Percentiles rank a stretch among this genome's conserved stretches.
phyloP scores from a whole-genome alignment of 192 early-diverging fungal species.

The Polychytrium aggregatum region DNA sequence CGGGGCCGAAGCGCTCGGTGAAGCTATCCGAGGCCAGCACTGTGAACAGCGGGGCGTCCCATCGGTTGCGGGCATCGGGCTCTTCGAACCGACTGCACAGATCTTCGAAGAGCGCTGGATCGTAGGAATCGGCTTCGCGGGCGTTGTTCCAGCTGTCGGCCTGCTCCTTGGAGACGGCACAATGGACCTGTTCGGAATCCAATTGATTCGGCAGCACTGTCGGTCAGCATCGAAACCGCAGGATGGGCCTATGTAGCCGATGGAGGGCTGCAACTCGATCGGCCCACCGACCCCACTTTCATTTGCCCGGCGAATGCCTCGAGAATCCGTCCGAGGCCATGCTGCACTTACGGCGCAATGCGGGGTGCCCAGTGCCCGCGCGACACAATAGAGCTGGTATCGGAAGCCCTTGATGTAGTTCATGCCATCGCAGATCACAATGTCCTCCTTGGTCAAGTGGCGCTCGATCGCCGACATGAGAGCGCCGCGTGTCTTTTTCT shows the following conservation, averaged over 20 bases:
- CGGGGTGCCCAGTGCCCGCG: conserved; percentile 73
- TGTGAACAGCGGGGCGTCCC: conserved; percentile 96
- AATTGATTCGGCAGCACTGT: too few relatives aligned
- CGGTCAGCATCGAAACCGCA: too few relatives aligned
- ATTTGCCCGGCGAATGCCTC: neutral
- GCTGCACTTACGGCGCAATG: conserved; percentile 57
- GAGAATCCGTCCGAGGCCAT: neutral
- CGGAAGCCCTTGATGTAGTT: conserved; percentile 99
- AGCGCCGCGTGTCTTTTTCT: conserved; percentile 79
- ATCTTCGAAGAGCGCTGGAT: conserved; percentile 51
- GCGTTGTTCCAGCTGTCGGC: conserved; percentile 45
- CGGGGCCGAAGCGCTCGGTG: too few relatives aligned
- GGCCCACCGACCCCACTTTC: neutral
- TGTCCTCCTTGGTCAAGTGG: conserved; percentile 62
- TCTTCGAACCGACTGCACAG: conserved; percentile 88
- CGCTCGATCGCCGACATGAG: conserved; percentile 87
- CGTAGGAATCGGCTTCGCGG: conserved; percentile 5
- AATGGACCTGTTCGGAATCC: conserved; percentile 51
- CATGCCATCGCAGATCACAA: conserved; percentile 86
- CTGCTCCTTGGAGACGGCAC: conserved; percentile 40
- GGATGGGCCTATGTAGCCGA: neutral
- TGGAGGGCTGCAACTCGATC: neutral
- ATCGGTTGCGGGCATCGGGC: conserved; percentile 75
- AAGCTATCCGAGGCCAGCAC: conserved; percentile 61
- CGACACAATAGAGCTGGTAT: conserved; percentile 90